These are phyloP conservation scores for Cyclotella distinguenda DNA, from an alignment of 108 stramenopile species.

Conservation along the genomic window DNA sequence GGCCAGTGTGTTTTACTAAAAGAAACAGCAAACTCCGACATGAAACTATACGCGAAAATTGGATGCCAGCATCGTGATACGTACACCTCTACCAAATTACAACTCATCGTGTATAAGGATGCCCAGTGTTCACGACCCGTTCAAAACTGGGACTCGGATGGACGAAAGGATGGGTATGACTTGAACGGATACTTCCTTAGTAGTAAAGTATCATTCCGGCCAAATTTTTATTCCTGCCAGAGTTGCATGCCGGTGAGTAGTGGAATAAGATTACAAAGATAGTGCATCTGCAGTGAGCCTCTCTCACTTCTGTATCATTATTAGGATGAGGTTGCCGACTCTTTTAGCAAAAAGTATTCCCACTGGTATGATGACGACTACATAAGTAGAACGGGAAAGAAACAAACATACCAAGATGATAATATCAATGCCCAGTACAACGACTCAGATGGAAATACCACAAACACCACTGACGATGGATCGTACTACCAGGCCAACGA, in stretches of 20 bases:
- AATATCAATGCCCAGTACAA: slow-evolving; percentile 26
- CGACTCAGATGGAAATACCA: slow-evolving; percentile 36
- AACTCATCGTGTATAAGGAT: slow-evolving; percentile 81
- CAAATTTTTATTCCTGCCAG: slow-evolving; percentile 78
- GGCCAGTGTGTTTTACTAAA: slow-evolving; percentile 68
- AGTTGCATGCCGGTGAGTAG: slow-evolving; percentile 49
- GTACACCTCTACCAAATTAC: slow-evolving; percentile 77
- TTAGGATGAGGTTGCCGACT: slow-evolving; percentile 54
- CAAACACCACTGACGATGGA: slow-evolving; percentile 46
- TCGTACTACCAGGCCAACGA: slow-evolving; percentile 39
- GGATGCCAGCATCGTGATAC: slow-evolving; percentile 84
- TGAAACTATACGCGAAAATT: slow-evolving; percentile 80
- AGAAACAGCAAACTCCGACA: slow-evolving; percentile 47
- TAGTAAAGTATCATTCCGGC: slow-evolving; percentile 71
- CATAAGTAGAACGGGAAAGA: slow-evolving; percentile 59
- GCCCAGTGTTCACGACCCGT: slow-evolving; percentile 60
- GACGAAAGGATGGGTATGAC: slow-evolving; percentile 59
- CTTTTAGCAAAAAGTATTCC: slow-evolving; percentile 66
- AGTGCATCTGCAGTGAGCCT: background rate
- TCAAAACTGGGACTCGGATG: slow-evolving; percentile 54
- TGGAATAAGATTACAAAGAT: background rate
- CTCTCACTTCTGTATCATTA: background rate
- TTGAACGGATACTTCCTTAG: slow-evolving; percentile 64
- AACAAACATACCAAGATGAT: slow-evolving; percentile 43
- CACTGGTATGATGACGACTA: slow-evolving; percentile 87